Base-by-base conservation (phyloP, 2,329 filamentous ascomycete species). In the Venturia pyrina region DNA sequence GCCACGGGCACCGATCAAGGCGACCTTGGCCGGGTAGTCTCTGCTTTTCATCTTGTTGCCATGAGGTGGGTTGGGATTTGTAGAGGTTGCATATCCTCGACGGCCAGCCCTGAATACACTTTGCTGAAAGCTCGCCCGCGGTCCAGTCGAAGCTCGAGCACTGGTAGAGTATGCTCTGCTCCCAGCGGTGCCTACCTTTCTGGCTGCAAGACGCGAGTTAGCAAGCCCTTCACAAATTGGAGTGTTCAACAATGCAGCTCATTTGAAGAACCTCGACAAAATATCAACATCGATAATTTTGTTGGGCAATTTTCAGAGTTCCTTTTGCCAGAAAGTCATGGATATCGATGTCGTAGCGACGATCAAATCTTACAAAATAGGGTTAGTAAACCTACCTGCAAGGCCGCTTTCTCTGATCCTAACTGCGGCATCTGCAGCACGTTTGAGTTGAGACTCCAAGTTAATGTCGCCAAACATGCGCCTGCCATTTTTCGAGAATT, bases 401-500 rank as follows among this genome's bases (percentile, higher is more conserved):
- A 62, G 43, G 8, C 60, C 60, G 40, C 60, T 80, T 66, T 81
- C 81, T 79, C 80, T 83, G 71, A 86, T 79, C 67, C 82, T 81
- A 62, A 86, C 84, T 46, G 89, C 88, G 67, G 87, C 83, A 73
- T 87, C 85, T 17, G 90, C 90, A 66, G 91, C 90, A 66, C 87
- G 85, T 73, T 91, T 87, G 65, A 96, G 86, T 67, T 91, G 87
- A n/a, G 89, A 86, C 76, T 96, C 91, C 6, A 96, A 84, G 78
- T 95, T 96, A 70, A 91, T 87, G 75, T 96, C 89, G 66, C 91
- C 91, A 67, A 96, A 88, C 88, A 96, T 96, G 69, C 90, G 85
- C 67, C 90, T 85, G 64, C 92, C 91, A 72, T 96, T 85, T 72
- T 89, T 82, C 67, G 88, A 86, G 77, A 97, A 97, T 72, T 96